A percentile compares a stretch with the other conserved stretches of the same genome.
These are phyloP conservation scores for Acanthamoeba healyi DNA, from an alignment of 208 protist genomes.

Conservation along the genomic window DNA sequence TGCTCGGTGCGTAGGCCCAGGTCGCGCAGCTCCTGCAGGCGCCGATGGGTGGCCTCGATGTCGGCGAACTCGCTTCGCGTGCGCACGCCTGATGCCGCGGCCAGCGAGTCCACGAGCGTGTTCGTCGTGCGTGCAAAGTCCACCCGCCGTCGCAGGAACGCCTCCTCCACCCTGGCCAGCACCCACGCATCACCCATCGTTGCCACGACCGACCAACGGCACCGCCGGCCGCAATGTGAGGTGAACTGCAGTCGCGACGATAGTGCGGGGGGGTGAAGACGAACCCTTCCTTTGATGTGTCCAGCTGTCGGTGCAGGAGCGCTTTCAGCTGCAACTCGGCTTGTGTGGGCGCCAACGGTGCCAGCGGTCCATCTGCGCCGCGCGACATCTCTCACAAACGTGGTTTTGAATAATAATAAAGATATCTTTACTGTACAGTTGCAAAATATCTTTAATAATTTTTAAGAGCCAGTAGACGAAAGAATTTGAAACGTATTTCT, in stretches of 20 bases:
- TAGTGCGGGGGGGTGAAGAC: neutral
- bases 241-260: neutral
- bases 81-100: conserved; percentile 2
- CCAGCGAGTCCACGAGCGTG: neutral
- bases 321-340: neutral
- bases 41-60: neutral
- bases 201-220: no score
- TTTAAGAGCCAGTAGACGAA: no score
- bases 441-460: neutral
- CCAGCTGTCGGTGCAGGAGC: neutral
- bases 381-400: neutral
- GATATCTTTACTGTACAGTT: neutral
- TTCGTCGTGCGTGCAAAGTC: neutral
- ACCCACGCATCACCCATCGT: no score
- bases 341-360: neutral
- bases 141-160: neutral
- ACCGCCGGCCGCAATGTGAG: no score
- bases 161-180: neutral
- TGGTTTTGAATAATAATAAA: no score
- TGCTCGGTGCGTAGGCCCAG: conserved; percentile 8
- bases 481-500: no score
- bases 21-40: conserved; percentile 6
- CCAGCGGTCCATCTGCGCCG: neutral
- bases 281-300: neutral
- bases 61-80: neutral